Evolutionary conservation across 2,329 filamentous ascomycete genomes (phyloP), one percentile per base, ranked within the genome.

Genomic region (Tricladium varicosporioides): DNA sequence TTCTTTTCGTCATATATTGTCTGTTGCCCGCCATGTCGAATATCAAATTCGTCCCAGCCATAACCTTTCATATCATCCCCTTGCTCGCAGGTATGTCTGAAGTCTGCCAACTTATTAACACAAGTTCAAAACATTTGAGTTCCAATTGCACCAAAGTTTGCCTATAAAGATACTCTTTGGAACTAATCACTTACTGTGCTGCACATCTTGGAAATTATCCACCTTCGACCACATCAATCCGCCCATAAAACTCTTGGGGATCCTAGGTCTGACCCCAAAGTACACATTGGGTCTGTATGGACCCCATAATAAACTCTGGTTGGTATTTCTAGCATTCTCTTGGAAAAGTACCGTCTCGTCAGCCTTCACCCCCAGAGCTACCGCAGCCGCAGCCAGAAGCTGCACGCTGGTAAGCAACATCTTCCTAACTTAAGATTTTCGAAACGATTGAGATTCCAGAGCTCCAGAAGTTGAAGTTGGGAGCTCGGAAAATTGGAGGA

Each of bases 41-140:
- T 87, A 74, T 99, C 94, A 72, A 95, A 99, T 71, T 96, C 91
- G 68, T 97, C 92, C 94, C 94, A 99, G 60, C 94, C 94, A 72
- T 99, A 99, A 55, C 93, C 93, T 48, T 85, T 88, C 82, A 99
- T 96, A 63, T 89, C 89, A 71, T 95, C 91, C 72, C 94, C 84
- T 72, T 99, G 94, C 73, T 97, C 94, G 75, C 94, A 99, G 0
- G 94, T 97, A 72, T 96, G 92, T 63, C 94, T 86, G 67, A 97
- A 88, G 66, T 87, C 91, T 94, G 70, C 1, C 16, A n/a, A 27
- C 5, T 14, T 43, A 57, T 68, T 57, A 67, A 60, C 50, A 27
- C 22, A 40, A 15, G 15, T 40, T 43, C 14, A 16, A 16, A 44
- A 14, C 7, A 53, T 18, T 48, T 32, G 50, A 8, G 43, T 10